A percentile compares a stretch with the other conserved stretches of the same genome.
phyloP scores from a whole-genome alignment of 2,329 filamentous ascomycete genomes.

The Ophiostoma novo-ulmi region DNA sequence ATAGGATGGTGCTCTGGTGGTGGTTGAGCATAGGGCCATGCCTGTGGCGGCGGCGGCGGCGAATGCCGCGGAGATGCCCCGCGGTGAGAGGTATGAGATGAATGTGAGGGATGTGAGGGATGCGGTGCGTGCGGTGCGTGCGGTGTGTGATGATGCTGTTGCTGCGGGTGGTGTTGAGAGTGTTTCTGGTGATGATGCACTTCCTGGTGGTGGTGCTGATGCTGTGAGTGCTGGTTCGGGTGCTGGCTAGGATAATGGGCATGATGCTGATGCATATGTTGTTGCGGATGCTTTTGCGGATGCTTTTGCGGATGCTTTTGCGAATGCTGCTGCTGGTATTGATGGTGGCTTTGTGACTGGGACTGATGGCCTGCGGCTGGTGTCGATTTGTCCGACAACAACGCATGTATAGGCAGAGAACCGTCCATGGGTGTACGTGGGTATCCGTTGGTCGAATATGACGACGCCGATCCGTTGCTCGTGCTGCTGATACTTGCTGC shows the following conservation, averaged over 20 bases:
- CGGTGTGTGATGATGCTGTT: neutral
- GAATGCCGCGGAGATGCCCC: neutral
- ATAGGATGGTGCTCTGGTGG: neutral
- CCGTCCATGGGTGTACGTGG: slow-evolving; percentile 47
- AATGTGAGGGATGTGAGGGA: neutral
- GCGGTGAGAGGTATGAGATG: neutral
- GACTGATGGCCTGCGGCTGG: neutral
- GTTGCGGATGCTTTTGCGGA: neutral
- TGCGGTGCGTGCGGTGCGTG: neutral
- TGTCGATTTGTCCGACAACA: slow-evolving; percentile 35
- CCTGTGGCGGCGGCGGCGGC: neutral
- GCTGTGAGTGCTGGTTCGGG: neutral
- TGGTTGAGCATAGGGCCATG: neutral
- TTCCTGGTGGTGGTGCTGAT: neutral
- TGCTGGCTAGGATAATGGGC: neutral
- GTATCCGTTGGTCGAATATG: slow-evolving; percentile 35
- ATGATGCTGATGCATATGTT: neutral
- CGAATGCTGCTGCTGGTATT: slow-evolving; percentile 9
- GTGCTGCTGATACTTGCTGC: slow-evolving; percentile 26
- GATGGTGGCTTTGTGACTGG: slow-evolving; percentile 7
- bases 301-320: neutral
- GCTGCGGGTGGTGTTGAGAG: neutral
- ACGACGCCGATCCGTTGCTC: slow-evolving; percentile 35
- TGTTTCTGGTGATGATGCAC: neutral
- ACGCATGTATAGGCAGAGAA: slow-evolving; percentile 50